Percentiles rank a stretch among this genome's conserved stretches.
These are phyloP conservation scores for Nepenthes alata DNA, from an alignment of 179 eudicot genomes.

Conservation along the genomic window DNA sequence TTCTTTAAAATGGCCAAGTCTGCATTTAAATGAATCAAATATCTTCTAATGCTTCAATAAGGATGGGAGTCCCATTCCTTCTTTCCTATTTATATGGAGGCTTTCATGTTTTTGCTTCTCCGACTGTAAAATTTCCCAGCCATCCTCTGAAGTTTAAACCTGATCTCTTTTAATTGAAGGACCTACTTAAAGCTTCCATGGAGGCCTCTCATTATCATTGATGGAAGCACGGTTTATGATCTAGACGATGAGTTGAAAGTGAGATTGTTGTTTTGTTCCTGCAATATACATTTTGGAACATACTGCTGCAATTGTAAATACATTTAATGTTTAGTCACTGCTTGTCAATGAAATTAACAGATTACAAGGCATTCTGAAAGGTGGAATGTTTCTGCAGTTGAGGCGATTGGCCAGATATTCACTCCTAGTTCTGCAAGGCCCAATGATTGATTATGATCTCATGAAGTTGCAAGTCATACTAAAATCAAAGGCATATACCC, in stretches of 20 bases:
- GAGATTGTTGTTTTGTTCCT: slow-evolving; percentile 8
- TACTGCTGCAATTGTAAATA: neutral
- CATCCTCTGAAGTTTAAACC: too few relatives aligned
- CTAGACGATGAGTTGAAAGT: slow-evolving; percentile 46
- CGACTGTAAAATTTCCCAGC: too few relatives aligned
- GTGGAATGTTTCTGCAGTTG: slow-evolving; percentile 77
- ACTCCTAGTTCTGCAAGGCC: slow-evolving; percentile 31
- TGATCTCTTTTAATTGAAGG: slow-evolving; percentile 25
- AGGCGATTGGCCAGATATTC: slow-evolving; percentile 85
- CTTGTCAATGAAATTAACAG: slow-evolving; percentile 22
- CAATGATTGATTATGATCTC: slow-evolving; percentile 11
- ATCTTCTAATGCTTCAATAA: too few relatives aligned
- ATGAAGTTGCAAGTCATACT: neutral
- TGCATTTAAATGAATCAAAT: too few relatives aligned
- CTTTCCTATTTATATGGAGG: too few relatives aligned
- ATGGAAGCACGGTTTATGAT: slow-evolving; percentile 70
- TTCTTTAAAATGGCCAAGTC: too few relatives aligned
- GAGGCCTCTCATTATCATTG: slow-evolving; percentile 66
- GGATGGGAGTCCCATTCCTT: too few relatives aligned
- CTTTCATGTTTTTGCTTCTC: too few relatives aligned
- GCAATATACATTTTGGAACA: neutral
- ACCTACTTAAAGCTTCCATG: slow-evolving; percentile 87
- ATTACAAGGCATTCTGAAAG: slow-evolving; percentile 74
- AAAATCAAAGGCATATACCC: neutral
- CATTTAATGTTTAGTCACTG: neutral